These are phyloP conservation scores for Dipteronia dyeriana DNA, from an alignment of 345 rosid species.

Conservation along the genomic window DNA sequence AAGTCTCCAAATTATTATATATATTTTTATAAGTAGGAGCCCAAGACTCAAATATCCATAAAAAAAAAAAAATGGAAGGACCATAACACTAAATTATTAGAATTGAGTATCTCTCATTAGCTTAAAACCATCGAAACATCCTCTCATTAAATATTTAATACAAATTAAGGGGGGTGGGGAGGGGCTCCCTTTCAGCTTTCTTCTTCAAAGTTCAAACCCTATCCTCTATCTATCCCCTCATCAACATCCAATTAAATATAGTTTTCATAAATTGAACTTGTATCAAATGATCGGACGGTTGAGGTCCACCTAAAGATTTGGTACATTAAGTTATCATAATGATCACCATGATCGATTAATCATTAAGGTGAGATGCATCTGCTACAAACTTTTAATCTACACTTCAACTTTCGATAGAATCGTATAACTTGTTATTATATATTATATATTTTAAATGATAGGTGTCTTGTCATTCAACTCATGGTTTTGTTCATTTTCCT, in stretches of 20 bases:
- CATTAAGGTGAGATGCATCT: conserved; percentile 1
- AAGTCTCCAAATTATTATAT: too few species aligned
- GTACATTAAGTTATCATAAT: background rate
- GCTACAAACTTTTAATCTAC: background rate
- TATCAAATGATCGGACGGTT: background rate
- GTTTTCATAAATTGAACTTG: background rate
- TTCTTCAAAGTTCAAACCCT: background rate
- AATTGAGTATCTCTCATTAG: too few species aligned
- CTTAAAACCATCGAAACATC: too few species aligned
- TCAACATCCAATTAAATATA: background rate
- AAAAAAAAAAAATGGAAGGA: too few species aligned
- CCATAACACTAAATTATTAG: too few species aligned
- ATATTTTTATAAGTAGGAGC: too few species aligned
- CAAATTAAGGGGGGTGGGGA: too few species aligned
- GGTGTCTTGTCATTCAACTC: too few species aligned
- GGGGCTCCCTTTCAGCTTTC: background rate
- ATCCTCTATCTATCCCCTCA: background rate
- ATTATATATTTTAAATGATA: too few species aligned
- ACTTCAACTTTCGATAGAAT: background rate
- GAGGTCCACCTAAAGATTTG: background rate
- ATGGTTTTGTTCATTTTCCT: too few species aligned
- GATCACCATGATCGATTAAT: background rate
- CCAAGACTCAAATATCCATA: too few species aligned
- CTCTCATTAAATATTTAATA: too few species aligned
- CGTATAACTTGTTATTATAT: background rate